Base-by-base conservation (phyloP, 140 eudicot genomes). In the Ambrosia hybrid region DNA sequence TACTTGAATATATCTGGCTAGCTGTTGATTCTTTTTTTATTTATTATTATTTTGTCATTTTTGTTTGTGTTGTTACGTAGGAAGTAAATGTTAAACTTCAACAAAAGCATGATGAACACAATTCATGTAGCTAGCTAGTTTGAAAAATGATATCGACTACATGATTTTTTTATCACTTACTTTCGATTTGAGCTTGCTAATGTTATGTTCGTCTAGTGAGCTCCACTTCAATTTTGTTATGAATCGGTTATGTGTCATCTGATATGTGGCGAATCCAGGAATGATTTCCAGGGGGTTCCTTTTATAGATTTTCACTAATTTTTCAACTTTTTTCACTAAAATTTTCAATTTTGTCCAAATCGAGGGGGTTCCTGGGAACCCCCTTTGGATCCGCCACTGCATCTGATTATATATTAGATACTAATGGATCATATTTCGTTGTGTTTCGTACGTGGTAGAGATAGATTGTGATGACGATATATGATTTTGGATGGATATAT, bases 61-160 rank as follows among this genome's bases (percentile, higher is more conserved):
- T 58, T 43, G 48, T 46, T 11, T 26, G 49, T 57, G 57, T 51
- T 37, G 11, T 60, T 37, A 62, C 57, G 51, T 17, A 12, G 61
- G 41, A 70, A 61, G 51, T 71, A 60, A 63, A 78, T 78, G 55
- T 14, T 39, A 33, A 55, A 52, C 10, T 9, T 8, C 65, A 61
- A 61, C 30, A 1, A 7, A 61, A 41, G 59, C 51, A 39, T 53
- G 66, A 70, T 49, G 12, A 34, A 6, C 13, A 34, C 70, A 36
- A 68, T 1, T 37, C 51, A 30, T 21, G 26, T 21, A 21, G 26
- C 26, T 21, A 21, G 70, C 75, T 38, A 49, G 15, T 59, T 69
- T 68, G 63, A 21, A 30, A 59, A 37, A 37, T 9, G 76, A 68
- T 43, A 34, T 60, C 67, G 8, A 55, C 4, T 56, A 51, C 48